Percentiles rank a stretch among this genome's conserved stretches.
phyloP scores from a whole-genome alignment of 495 filamentous ascomycete genomes.

The Talaromyces wortmannii region DNA sequence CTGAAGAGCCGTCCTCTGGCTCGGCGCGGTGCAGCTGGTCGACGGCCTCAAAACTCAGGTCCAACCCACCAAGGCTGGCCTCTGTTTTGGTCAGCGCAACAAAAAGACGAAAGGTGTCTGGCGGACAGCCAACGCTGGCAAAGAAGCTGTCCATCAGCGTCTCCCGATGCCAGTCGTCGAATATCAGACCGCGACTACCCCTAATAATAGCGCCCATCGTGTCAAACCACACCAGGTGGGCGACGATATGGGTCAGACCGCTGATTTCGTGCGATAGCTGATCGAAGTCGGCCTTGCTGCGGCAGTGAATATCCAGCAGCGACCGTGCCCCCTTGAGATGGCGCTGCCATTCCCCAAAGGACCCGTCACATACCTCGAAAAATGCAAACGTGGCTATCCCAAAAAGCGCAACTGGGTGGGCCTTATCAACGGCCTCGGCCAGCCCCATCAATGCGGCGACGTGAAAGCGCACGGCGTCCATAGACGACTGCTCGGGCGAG shows the following conservation, averaged over 20 bases:
- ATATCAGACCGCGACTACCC: conserved; percentile 15
- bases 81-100: conserved; percentile 14
- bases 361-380: conserved; percentile 25
- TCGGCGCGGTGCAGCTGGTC: conserved; percentile 13
- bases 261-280: conserved; percentile 12
- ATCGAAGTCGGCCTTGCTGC: conserved; percentile 16
- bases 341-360: conserved; percentile 25
- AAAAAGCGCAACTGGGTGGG: conserved; percentile 23
- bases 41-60: conserved; percentile 16
- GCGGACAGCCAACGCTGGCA: conserved; percentile 22
- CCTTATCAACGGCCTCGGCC: conserved; percentile 20
- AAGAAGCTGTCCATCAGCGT: conserved; percentile 16
- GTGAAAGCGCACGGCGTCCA: conserved; percentile 20
- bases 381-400: conserved; percentile 28
- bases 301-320: conserved; percentile 24
- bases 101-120: conserved; percentile 23
- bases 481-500: background rate
- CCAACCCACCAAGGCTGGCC: conserved; percentile 1
- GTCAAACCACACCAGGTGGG: conserved; percentile 28
- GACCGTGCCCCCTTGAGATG: conserved; percentile 27
- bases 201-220: conserved; percentile 19
- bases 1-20: background rate
- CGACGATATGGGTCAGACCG: conserved; percentile 19
- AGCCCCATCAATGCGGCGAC: conserved; percentile 19
- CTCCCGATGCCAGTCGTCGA: conserved; percentile 25